Conservation (phyloP, 176 grass and related monocot genomes). For the Saccharum officinarum region DNA sequence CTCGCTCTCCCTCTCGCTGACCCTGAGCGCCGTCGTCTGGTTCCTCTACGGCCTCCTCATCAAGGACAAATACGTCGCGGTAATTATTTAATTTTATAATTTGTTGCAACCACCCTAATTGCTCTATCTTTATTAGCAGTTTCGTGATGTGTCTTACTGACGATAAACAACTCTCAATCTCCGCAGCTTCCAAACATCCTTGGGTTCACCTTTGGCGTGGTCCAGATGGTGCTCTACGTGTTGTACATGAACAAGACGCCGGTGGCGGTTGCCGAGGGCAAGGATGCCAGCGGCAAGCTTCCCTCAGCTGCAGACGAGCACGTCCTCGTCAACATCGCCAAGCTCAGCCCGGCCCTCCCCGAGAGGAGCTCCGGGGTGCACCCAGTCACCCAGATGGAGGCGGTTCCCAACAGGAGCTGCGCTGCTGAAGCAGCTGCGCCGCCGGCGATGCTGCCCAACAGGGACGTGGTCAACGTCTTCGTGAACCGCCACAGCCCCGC, state of each 20-base stretch:
- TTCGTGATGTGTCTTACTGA: background rate
- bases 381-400: slow-evolving; percentile 28
- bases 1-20: slow-evolving; percentile 81
- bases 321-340: slow-evolving; percentile 41
- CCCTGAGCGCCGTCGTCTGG: slow-evolving; percentile 76
- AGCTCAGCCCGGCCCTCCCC: slow-evolving; percentile 9
- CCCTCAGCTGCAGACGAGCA: background rate
- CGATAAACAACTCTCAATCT: background rate
- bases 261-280: background rate
- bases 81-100: slow-evolving; percentile 7
- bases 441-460: background rate
- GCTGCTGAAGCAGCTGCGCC: background rate
- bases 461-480: slow-evolving; percentile 4
- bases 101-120: background rate
- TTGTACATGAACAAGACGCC: slow-evolving; percentile 57
- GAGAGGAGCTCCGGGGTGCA: slow-evolving; percentile 40
- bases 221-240: slow-evolving; percentile 72
- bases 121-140: background rate
- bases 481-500: background rate
- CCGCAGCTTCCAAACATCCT: slow-evolving; percentile 71
- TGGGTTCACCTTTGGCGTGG: slow-evolving; percentile 67
- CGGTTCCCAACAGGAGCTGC: background rate
- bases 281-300: slow-evolving; percentile 29
- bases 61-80: slow-evolving; percentile 78
- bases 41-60: slow-evolving; percentile 81